Evolutionary conservation across 1,284 basidiomycete species (phyloP), one percentile per base, ranked within the genome.

Genomic region (Cystobasidium pallidum): DNA sequence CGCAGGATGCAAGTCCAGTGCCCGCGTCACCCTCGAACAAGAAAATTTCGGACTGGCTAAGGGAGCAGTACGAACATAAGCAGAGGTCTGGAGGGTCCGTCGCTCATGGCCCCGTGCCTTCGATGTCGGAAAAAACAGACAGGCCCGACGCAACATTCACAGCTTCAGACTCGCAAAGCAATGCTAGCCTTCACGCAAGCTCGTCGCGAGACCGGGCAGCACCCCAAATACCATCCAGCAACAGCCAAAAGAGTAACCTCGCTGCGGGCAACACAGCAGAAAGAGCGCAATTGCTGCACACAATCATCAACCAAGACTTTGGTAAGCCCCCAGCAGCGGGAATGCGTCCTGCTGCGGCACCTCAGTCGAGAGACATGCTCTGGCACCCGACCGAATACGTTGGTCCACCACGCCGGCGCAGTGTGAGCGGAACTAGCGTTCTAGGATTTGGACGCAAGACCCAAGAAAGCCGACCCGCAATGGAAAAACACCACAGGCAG

Each of bases 351-450:
- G 36, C 26, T 28, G 32, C n/a, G 32, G 28, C 6, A 1, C 11
- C 36, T 3, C 36, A 24, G 65, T 17, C 41, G 2, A 66, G 34
- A 24, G 49, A 63, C 8, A 32, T 55, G 7, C 61, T 64, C 3
- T 71, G 68, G 68, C 68, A 71, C 47, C 68, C 68, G 6, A 51
- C 59, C 2, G 68, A 71, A 30, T 64, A 71, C 32, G 68, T 71
- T 4, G 68, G 68, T 10, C 68, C 68, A 2, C 55, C 57, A 19
- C 55, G 67, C 7, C 54, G 67, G 10, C 57, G 47, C 6, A 64
- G 62, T n/a, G 34, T 64, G 0, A 51, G 62, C 45, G 39, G 62
- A 13, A 51, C 28, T 30, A 64, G 47, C 30, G 3, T 64, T 10
- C 24, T 64, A 7, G 47, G 24, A 17, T 21, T 36, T 64, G 30